phyloP scores from a whole-genome alignment of 2,329 filamentous ascomycete species.

The Alternaria triticina region DNA sequence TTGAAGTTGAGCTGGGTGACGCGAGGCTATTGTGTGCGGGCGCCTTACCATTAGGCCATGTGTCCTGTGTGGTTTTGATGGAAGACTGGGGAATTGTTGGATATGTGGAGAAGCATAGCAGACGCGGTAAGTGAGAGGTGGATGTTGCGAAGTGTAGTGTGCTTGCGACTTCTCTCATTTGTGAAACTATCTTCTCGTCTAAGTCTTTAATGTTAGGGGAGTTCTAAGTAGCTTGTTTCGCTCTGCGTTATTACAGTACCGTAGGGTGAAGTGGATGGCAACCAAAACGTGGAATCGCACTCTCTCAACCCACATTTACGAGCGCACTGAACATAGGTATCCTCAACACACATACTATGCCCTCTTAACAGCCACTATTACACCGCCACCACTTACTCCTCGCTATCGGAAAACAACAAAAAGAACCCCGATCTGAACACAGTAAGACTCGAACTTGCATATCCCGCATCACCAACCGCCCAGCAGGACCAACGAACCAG shows the following conservation, averaged over 20 bases:
- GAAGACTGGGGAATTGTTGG: background rate
- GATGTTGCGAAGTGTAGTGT: too few species aligned
- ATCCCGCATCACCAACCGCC: background rate
- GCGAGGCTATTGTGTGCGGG: background rate
- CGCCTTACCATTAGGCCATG: background rate
- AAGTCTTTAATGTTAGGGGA: too few species aligned
- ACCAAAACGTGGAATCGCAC: too few species aligned
- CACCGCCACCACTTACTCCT: accelerated
- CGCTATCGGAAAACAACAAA: background rate
- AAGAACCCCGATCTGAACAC: background rate
- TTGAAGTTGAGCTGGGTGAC: too few species aligned
- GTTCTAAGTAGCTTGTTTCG: too few species aligned
- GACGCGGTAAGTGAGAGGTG: too few species aligned
- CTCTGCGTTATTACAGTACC: too few species aligned
- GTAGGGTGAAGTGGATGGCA: too few species aligned
- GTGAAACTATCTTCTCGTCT: too few species aligned
- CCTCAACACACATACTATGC: accelerated
- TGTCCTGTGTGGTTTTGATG: background rate
- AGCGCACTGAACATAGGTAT: too few species aligned
- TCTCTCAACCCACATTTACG: too few species aligned
- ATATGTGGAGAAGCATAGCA: background rate
- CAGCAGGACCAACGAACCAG: background rate
- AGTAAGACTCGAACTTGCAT: background rate
- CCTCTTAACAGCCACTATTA: background rate
- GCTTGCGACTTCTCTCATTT: too few species aligned